Percentiles rank a stretch among this genome's conserved stretches.
Evolutionary conservation across 2,329 filamentous ascomycete genomes (phyloP).

Genomic region (Pseudocercospora musae): DNA sequence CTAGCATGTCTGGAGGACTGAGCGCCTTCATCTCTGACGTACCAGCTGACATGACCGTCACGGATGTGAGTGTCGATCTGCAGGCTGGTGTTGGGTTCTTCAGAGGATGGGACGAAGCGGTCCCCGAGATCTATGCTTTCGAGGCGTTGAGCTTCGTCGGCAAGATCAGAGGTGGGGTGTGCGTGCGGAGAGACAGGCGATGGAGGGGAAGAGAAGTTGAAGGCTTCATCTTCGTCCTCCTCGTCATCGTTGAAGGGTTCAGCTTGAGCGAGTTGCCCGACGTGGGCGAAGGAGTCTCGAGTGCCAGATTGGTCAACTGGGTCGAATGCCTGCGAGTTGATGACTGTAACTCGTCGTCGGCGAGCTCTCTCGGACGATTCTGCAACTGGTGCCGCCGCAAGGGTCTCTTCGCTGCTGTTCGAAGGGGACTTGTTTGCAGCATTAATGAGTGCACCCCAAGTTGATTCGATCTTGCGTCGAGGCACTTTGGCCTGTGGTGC

Average conservation of each 20-base stretch:
- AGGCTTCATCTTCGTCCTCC: not conserved
- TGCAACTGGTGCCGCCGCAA: not conserved
- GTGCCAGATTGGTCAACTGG: not conserved
- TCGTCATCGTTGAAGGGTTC: not conserved
- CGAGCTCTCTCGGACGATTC: not conserved
- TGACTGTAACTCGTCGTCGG: not conserved
- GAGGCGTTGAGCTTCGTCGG: not conserved
- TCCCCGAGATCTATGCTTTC: not conserved
- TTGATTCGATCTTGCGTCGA: not conserved
- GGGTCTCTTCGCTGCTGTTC: not conserved
- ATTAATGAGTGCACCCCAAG: not conserved
- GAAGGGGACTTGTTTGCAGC: not conserved
- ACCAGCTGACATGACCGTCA: not conserved
- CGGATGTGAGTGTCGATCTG: slow-evolving; percentile 1
- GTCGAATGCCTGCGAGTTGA: not conserved
- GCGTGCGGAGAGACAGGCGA: not conserved
- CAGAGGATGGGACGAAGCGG: not conserved
- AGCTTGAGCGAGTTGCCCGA: not conserved
- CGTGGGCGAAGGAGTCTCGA: not conserved
- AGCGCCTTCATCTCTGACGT: not conserved
- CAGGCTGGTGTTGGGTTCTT: not conserved
- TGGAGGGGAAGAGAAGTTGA: not conserved
- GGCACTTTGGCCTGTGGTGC: not conserved
- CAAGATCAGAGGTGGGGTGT: not conserved
- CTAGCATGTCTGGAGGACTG: not conserved